Percentiles rank a stretch among this genome's conserved stretches.
phyloP scores from a whole-genome alignment of 257 asterid genomes.

The Fraxinus quadrangulata region DNA sequence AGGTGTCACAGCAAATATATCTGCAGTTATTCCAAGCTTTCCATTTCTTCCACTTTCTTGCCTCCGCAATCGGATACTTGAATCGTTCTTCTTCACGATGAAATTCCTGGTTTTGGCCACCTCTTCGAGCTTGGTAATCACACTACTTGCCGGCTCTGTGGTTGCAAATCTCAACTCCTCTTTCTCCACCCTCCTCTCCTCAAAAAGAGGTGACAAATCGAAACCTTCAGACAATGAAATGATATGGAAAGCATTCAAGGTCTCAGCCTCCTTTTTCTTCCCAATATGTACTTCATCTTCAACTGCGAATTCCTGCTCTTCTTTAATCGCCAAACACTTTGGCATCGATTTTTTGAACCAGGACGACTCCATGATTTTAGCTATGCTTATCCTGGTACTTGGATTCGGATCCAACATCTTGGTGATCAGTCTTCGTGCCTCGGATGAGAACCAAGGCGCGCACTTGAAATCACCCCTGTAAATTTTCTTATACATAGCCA shows the following conservation, averaged over 20 bases:
- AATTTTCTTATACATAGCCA: conserved; percentile 49
- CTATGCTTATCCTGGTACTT: conserved; percentile 34
- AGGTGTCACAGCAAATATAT: conserved; percentile 45
- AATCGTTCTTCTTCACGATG: conserved; percentile 43
- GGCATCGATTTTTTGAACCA: conserved; percentile 56
- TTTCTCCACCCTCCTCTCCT: conserved; percentile 44
- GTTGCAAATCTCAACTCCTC: conserved; percentile 53
- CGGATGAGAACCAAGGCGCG: conserved; percentile 60
- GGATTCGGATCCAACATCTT: conserved; percentile 63
- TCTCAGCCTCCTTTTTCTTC: conserved; percentile 35
- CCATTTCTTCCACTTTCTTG: conserved; percentile 50
- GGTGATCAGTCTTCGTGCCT: conserved; percentile 44
- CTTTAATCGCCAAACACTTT: conserved; percentile 17
- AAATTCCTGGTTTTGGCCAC: conserved; percentile 49
- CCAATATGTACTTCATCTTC: conserved; percentile 21
- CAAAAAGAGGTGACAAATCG: conserved; percentile 53
- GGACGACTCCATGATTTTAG: conserved; percentile 45
- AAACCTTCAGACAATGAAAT: conserved; percentile 59
- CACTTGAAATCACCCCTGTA: conserved; percentile 59
- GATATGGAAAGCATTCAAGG: conserved; percentile 55
- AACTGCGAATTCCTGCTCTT: conserved; percentile 31
- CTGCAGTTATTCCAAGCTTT: conserved; percentile 53
- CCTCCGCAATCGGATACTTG: conserved; percentile 48
- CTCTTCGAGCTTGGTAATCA: conserved; percentile 47
- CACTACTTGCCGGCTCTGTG: conserved; percentile 44